phyloP scores from a whole-genome alignment of 2,329 filamentous ascomycete species.

The Paecilomyces fulvus region DNA sequence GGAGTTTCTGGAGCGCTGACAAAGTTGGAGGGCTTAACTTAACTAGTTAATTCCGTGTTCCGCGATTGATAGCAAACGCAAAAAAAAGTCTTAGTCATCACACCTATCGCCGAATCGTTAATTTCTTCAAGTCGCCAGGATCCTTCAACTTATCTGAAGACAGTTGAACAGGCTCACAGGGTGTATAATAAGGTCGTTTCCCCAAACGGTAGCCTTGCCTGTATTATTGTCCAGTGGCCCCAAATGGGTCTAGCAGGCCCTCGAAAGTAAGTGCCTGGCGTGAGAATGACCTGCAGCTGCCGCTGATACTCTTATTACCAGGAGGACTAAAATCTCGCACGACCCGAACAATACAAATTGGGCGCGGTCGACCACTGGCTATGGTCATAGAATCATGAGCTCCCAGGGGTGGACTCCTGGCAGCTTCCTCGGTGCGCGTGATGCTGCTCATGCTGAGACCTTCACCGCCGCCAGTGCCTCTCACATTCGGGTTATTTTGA shows the following conservation, averaged over 20 bases:
- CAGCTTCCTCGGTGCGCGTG: conserved; percentile 66
- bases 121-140: not conserved
- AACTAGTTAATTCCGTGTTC: no score
- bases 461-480: conserved; percentile 75
- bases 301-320: conserved; percentile 19
- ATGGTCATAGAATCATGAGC: conserved; percentile 82
- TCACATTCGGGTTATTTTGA: conserved; percentile 75
- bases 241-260: conserved; percentile 61
- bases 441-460: conserved; percentile 64
- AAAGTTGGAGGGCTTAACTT: not conserved
- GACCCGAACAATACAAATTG: conserved; percentile 96
- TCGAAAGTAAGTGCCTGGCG: conserved; percentile 49
- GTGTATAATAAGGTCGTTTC: not conserved
- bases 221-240: not conserved
- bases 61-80: not conserved
- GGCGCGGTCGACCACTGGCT: conserved; percentile 71
- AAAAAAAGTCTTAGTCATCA: not conserved
- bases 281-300: conserved; percentile 1
- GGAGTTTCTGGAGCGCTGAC: not conserved
- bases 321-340: conserved; percentile 64
- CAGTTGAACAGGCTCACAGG: not conserved
- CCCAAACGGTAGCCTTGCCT: not conserved
- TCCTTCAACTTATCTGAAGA: not conserved
- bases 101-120: not conserved
- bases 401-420: conserved; percentile 88